These are phyloP conservation scores for Canariomyces notabilis DNA, from an alignment of 2,329 filamentous ascomycete genomes.

Conservation along the genomic window DNA sequence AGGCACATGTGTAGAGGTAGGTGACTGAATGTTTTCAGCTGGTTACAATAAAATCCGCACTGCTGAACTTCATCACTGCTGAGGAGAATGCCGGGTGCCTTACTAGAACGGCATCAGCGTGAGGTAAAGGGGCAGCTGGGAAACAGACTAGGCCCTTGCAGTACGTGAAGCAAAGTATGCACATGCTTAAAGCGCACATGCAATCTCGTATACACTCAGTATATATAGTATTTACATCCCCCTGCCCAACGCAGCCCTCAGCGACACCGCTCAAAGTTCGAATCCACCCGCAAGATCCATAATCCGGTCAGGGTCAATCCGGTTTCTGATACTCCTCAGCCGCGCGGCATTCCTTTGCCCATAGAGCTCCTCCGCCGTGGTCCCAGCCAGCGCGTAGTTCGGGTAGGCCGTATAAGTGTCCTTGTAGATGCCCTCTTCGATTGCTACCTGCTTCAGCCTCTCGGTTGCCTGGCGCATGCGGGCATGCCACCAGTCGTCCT, in stretches of 20 bases:
- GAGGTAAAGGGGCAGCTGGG: no score
- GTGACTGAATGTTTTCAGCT: no score
- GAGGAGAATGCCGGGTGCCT: no score
- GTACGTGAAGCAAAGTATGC: no score
- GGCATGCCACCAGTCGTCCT: constrained; percentile 28
- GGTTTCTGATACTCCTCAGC: constrained; percentile 19
- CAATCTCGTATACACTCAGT: no score
- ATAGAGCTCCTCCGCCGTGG: constrained; percentile 21
- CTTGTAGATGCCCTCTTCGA: constrained; percentile 26
- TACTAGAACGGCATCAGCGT: no score
- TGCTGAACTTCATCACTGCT: no score
- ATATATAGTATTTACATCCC: no score
- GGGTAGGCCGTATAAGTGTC: constrained; percentile 23
- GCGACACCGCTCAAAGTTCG: constrained; percentile 7
- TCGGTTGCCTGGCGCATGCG: constrained; percentile 23
- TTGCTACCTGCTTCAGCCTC: constrained; percentile 27
- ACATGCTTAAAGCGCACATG: no score
- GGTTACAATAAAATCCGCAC: no score
- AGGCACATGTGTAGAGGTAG: no score
- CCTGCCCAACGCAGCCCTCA: background rate
- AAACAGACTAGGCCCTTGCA: no score
- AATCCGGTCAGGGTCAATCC: constrained; percentile 23
- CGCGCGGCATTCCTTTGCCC: constrained; percentile 20
- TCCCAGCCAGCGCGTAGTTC: constrained; percentile 25
- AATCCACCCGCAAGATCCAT: constrained; percentile 28